Base-by-base conservation (phyloP, 441 rosid genomes). In the Erodium moschatum region DNA sequence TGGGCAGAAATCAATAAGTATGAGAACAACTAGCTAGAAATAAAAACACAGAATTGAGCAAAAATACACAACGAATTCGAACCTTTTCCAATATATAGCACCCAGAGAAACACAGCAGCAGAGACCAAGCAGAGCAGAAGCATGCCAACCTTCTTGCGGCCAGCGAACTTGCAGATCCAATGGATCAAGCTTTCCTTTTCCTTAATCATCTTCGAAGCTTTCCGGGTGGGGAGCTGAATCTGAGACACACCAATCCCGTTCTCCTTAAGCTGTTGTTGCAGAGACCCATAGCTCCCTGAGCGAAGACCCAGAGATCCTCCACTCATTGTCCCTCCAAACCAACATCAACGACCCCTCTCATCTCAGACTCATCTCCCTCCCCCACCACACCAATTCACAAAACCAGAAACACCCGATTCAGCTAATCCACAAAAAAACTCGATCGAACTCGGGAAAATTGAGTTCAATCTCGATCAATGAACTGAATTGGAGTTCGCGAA, bases 141-240 rank as follows among this genome's bases (percentile, higher is more conserved):
- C 99, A 89, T 91, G 73, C 99, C 97, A 2, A 94, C 86, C 80
- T 86, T 91, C 85, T 84, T 88, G 62, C 97, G 88, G 48, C 97
- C 96, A 6, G 87, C 94, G 79, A 89, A 83, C 77, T 94, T 94
- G 77, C 76, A 84, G 92, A 94, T 87, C 97, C 97, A 91, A 75
- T 77, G 89, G 71, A 81, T 72, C 72, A 87, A 54, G 13, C 84
- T 83, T 58, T 89, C 96, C 76, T 85, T 91, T 64, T 89, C 96
- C 81, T 87, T 94, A 38, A 82, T 78, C 95, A 88, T 84, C 87
- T 93, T 93, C 13, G 80, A 79, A 64, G 90, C 84, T 79, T 93
- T 93, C 29, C 70, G 66, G 74, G 62, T 16, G 7, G 62, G 16
- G 29, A 67, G 48, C 65, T 84, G 91, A 21, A 84, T 66, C 5